Evolutionary conservation across 1,284 basidiomycete genomes (phyloP).

Genomic region (Trichosporon coremiiforme): DNA sequence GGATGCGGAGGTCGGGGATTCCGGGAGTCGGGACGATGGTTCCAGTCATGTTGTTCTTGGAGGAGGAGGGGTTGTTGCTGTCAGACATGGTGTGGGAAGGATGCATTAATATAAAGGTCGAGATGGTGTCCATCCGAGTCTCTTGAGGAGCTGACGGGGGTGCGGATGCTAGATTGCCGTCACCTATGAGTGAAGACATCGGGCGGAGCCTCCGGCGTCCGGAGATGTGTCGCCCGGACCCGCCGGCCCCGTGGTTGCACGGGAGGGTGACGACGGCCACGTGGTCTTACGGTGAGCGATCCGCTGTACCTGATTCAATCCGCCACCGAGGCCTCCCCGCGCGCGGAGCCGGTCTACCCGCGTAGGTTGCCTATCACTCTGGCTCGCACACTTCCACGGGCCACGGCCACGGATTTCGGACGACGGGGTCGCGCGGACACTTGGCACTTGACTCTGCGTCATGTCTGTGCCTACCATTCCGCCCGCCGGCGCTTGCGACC

Average conservation of each 20-base stretch:
- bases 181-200: not conserved
- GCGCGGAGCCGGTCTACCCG: slow-evolving; percentile 6
- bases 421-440: not conserved
- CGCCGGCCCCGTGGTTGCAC: slow-evolving; percentile 6
- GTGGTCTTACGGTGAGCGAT: not conserved
- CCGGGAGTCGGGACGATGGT: slow-evolving; percentile 17
- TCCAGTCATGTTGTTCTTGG: slow-evolving; percentile 6
- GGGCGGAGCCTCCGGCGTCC: slow-evolving; percentile 4
- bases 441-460: no score
- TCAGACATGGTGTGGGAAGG: slow-evolving; percentile 3
- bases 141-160: not conserved
- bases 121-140: no score
- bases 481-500: no score
- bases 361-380: not conserved
- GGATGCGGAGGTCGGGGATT: slow-evolving; percentile 26
- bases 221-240: not conserved
- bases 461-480: no score
- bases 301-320: not conserved
- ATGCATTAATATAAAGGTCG: slow-evolving; percentile 1
- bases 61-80: not conserved
- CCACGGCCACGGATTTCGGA: not conserved
- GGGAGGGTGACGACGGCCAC: not conserved
- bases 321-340: not conserved
- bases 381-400: not conserved
- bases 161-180: slow-evolving; percentile 6